phyloP scores from a whole-genome alignment of 805 yeast species.

The Priceomyces haplophilus region DNA sequence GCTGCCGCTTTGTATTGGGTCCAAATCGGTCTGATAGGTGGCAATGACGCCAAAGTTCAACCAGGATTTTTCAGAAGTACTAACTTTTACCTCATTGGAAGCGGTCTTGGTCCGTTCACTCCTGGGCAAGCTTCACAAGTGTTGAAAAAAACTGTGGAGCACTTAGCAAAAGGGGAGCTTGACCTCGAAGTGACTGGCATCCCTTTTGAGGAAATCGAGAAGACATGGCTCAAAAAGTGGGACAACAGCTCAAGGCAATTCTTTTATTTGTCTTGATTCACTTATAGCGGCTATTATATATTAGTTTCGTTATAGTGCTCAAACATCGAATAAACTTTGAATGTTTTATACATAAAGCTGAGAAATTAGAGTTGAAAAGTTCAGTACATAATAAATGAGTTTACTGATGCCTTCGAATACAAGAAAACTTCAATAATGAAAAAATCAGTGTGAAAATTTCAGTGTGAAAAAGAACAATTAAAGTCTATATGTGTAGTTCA shows the following conservation, averaged over 20 bases:
- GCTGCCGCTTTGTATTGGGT: not conserved
- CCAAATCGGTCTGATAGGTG: constrained; percentile 1
- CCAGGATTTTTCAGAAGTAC: not conserved
- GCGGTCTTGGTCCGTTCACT: constrained; percentile 4
- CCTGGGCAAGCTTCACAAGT: not conserved
- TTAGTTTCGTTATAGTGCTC: no score
- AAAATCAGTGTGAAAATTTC: no score
- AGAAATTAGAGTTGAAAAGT: no score
- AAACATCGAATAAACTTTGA: no score
- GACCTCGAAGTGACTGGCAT: not conserved
- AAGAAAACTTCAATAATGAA: no score
- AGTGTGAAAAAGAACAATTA: no score
- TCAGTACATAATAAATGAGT: no score
- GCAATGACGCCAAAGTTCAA: not conserved
- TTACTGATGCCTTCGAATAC: no score
- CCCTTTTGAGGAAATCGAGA: not conserved
- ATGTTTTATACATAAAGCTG: no score
- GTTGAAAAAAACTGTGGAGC: not conserved
- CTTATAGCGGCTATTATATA: no score
- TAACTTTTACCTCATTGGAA: constrained; percentile 1
- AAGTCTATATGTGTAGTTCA: no score
- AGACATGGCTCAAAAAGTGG: not conserved
- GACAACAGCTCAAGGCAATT: constrained; percentile 1
- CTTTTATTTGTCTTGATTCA: not conserved
- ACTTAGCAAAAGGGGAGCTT: constrained; percentile 1